Evolutionary conservation across 2,329 filamentous ascomycete genomes (phyloP), one percentile per base, ranked within the genome.

Genomic region (Aspergillus sp.): DNA sequence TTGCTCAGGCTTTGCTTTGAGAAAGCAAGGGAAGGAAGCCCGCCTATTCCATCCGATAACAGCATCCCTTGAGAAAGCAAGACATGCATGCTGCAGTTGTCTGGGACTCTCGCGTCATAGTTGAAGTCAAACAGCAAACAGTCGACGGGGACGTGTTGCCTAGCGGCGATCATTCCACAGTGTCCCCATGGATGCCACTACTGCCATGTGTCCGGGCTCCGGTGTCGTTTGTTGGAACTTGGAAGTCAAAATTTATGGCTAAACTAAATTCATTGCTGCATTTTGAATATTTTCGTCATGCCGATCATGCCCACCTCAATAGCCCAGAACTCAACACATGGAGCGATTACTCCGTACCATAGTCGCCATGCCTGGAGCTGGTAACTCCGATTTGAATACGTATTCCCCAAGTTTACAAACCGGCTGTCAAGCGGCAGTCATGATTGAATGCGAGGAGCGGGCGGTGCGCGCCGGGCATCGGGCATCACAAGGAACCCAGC

Each of bases 111-210:
- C 27, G 27, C 27, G 27, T 11, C 35, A n/a, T 37, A 3, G n/a
- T 37, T 37, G 35, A 37, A 37, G 35, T n/a, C 35, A 37, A 37
- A 37, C 35, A 37, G 15, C 15, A 37, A 31, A 37, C 15, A 46
- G 24, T 14, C 44, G 62, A 58, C 62, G 61, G 62, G 58, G 56
- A 59, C 21, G 15, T 52, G 57, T 62, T 55, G 52, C 46, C 56
- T 63, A 64, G 62, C 59, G 64, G 64, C 62, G 64, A 66, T 66
- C 64, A 66, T 64, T 66, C 61, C 63, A 54, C 43, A 17, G 21
- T n/a, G 44, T 43, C 60, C 58, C 35, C 63, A 57, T 64, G 62
- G 64, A 63, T 63, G 62, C 62, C 62, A 64, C 15, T 37, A 14
- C 23, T 48, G 45, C 45, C 45, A 48, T 66, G 64, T 66, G 64